Percentiles rank a stretch among this genome's conserved stretches.
phyloP scores from a whole-genome alignment of 1,284 basidiomycete species.

The Cryptococcus deneoformans region DNA sequence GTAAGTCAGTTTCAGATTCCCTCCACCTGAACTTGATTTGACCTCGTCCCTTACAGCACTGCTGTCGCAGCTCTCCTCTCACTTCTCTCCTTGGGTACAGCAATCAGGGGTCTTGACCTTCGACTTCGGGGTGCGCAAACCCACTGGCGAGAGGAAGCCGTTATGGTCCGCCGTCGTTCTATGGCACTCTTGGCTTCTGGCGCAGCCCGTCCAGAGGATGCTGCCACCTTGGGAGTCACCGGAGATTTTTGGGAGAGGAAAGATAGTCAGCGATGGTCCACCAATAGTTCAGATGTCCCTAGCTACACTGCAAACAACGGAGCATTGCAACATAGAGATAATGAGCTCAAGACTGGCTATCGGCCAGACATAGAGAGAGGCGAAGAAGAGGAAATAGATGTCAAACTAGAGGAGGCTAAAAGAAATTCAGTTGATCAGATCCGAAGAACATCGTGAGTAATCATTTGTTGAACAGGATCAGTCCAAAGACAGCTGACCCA shows the following conservation, averaged over 20 bases:
- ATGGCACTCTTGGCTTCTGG: slow-evolving; percentile 28
- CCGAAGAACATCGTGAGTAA: slow-evolving; percentile 32
- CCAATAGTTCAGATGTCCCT: slow-evolving; percentile 3
- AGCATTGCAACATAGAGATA: slow-evolving; percentile 4
- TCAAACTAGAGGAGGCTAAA: slow-evolving; percentile 16
- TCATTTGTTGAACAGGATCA: background rate
- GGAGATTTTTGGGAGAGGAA: slow-evolving; percentile 10
- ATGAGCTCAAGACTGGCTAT: slow-evolving; percentile 16
- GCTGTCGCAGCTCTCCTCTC: slow-evolving; percentile 43
- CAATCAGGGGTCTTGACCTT: slow-evolving; percentile 38
- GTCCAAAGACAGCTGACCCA: background rate
- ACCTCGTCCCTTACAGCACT: slow-evolving; percentile 10
- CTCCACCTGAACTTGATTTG: background rate
- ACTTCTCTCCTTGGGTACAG: slow-evolving; percentile 35
- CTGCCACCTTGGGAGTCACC: slow-evolving; percentile 11
- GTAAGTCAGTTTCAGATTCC: slow-evolving; percentile 17
- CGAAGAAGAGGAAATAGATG: slow-evolving; percentile 26
- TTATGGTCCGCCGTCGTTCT: slow-evolving; percentile 36
- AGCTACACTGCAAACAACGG: background rate
- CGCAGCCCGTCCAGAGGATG: slow-evolving; percentile 8
- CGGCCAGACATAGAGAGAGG: background rate
- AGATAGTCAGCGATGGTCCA: slow-evolving; percentile 6
- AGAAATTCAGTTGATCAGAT: slow-evolving; percentile 23
- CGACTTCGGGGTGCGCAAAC: slow-evolving; percentile 30
- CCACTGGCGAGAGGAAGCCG: slow-evolving; percentile 40